Percentiles rank a stretch among this genome's conserved stretches.
phyloP scores from a whole-genome alignment of 495 filamentous ascomycete species.

The Aspergillus steynii region DNA sequence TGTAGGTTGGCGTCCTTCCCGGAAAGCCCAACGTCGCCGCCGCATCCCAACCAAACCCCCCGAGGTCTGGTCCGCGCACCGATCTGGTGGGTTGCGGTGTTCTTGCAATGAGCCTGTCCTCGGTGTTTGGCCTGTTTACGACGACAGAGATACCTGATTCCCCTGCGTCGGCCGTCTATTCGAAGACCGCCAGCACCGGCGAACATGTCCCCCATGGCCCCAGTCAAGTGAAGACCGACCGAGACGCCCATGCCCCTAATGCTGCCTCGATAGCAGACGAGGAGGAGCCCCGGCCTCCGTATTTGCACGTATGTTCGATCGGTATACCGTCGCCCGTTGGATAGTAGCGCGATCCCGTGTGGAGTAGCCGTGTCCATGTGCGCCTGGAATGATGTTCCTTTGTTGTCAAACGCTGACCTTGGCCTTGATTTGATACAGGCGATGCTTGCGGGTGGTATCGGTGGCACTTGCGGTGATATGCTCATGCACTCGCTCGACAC shows the following conservation, averaged over 20 bases:
- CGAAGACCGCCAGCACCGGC: slow-evolving; percentile 12
- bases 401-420: not conserved
- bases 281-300: slow-evolving; percentile 59
- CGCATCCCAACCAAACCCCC: slow-evolving; percentile 25
- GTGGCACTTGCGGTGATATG: slow-evolving; percentile 92
- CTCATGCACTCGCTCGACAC: slow-evolving; percentile 99
- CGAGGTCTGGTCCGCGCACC: slow-evolving; percentile 37
- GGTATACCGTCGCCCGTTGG: not conserved
- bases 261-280: slow-evolving; percentile 30
- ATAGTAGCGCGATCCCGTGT: not conserved
- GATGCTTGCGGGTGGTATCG: slow-evolving; percentile 91
- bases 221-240: slow-evolving; percentile 18
- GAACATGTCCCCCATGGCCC: slow-evolving; percentile 17
- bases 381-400: not conserved
- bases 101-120: slow-evolving; percentile 50
- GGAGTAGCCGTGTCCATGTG: not conserved
- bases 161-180: slow-evolving; percentile 10
- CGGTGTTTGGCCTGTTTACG: slow-evolving; percentile 45
- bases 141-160: slow-evolving; percentile 36
- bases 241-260: slow-evolving; percentile 19
- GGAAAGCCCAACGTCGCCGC: slow-evolving; percentile 17
- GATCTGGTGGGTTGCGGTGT: slow-evolving; percentile 34
- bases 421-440: slow-evolving; percentile 50
- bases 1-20: slow-evolving; percentile 15
- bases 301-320: slow-evolving; percentile 59